Conservation (phyloP, 163 green algal species). For the Coccomyxa subellipsoidea region DNA sequence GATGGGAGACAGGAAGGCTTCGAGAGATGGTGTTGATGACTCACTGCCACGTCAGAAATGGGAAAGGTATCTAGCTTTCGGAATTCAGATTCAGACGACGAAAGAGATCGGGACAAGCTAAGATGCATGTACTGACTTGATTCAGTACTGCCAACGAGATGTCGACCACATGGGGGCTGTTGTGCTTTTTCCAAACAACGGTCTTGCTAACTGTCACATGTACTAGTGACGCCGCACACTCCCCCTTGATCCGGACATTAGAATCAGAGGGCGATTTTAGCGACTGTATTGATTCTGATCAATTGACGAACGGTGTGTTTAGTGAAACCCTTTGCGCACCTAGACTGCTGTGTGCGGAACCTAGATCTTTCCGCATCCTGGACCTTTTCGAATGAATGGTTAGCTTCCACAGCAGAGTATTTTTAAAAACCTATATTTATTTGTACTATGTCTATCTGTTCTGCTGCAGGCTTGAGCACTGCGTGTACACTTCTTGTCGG, state of each 20-base stretch:
- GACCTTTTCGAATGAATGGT: not conserved
- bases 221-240: not conserved
- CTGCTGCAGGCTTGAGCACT: not conserved
- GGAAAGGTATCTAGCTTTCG: no score
- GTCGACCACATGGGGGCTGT: not conserved
- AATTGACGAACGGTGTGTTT: not conserved
- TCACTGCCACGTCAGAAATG: not conserved
- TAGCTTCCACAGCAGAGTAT: no score
- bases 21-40: not conserved
- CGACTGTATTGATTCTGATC: not conserved
- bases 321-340: not conserved
- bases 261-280: not conserved
- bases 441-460: no score
- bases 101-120: no score
- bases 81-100: no score
- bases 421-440: no score
- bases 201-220: not conserved
- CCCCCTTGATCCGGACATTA: not conserved
- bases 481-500: not conserved
- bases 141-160: not conserved
- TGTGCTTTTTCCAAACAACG: not conserved
- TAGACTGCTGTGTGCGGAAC: no score
- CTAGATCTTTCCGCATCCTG: not conserved
- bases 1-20: no score
- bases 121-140: no score